phyloP scores from a whole-genome alignment of 345 rosid species.

The Microthlaspi erraticum region DNA sequence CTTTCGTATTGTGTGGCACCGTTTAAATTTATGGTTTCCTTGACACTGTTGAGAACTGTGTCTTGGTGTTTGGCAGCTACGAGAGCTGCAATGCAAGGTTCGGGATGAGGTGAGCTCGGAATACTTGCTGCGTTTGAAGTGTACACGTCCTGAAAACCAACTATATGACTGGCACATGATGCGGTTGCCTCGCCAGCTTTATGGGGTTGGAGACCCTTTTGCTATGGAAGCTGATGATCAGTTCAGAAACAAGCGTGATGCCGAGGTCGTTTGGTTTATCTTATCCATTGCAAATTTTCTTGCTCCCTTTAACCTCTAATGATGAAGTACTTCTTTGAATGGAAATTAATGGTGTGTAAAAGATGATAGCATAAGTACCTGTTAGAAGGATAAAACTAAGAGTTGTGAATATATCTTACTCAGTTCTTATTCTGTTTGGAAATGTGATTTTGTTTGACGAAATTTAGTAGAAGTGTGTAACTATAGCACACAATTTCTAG shows the following conservation, averaged over 20 bases:
- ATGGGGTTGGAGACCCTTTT: constrained; percentile 93
- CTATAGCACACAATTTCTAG: not conserved
- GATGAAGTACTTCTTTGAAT: not conserved
- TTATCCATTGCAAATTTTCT: constrained; percentile 13
- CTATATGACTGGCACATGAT: constrained; percentile 96
- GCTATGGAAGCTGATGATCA: constrained; percentile 88
- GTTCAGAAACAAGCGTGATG: constrained; percentile 90
- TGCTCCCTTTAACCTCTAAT: not conserved
- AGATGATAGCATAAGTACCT: not conserved
- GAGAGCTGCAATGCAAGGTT: constrained; percentile 78
- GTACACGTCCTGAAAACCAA: constrained; percentile 70
- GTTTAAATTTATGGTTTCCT: constrained; percentile 8
- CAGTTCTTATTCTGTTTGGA: not conserved
- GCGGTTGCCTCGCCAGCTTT: constrained; percentile 76
- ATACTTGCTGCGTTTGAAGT: constrained; percentile 75
- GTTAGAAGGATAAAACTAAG: not conserved
- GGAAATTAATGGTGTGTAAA: not conserved
- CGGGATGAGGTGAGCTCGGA: constrained; percentile 84
- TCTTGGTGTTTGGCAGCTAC: constrained; percentile 59
- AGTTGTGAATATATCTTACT: not conserved
- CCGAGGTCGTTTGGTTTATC: constrained; percentile 64
- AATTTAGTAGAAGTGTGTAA: not conserved
- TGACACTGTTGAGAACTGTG: constrained; percentile 8
- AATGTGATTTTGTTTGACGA: too few relatives aligned
- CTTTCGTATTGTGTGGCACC: not conserved